These are phyloP conservation scores for Herpotrichia juniperi DNA, from an alignment of 2,329 filamentous ascomycete species.

Conservation along the genomic window DNA sequence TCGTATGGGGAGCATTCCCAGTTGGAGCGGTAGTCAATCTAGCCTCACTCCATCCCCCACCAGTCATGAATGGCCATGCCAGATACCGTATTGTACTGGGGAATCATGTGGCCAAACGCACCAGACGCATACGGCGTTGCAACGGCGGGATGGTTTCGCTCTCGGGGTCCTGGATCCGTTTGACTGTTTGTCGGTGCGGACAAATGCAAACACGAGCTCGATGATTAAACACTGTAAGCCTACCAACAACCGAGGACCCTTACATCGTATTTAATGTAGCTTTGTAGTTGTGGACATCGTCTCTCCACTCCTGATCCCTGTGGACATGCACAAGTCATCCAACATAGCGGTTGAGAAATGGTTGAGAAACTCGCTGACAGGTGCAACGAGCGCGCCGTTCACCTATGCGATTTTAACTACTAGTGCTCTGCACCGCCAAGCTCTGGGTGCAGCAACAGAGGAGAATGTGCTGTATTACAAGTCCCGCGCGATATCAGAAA, in stretches of 20 bases:
- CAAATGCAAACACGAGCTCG: constrained; percentile 21
- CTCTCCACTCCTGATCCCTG: constrained; percentile 29
- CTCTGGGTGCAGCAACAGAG: constrained; percentile 9
- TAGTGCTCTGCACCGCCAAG: constrained; percentile 28
- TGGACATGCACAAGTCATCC: constrained; percentile 31
- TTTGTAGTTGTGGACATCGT: constrained; percentile 27
- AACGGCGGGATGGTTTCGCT: constrained; percentile 16
- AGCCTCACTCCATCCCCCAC: constrained; percentile 18
- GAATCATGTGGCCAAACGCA: constrained; percentile 17
- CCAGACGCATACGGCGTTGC: constrained; percentile 6
- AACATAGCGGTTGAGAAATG: constrained; percentile 27
- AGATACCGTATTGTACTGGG: constrained; percentile 16
- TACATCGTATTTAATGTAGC: constrained; percentile 14
- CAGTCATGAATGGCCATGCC: constrained; percentile 20
- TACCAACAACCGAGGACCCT: background rate
- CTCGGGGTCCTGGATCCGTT: constrained; percentile 24
- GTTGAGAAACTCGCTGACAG: constrained; percentile 29
- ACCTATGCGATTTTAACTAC: constrained; percentile 37
- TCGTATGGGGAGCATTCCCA: constrained; percentile 20
- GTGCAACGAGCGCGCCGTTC: constrained; percentile 32
- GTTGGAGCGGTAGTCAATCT: constrained; percentile 15
- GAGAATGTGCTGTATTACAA: constrained; percentile 30
- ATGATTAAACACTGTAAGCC: constrained; percentile 38
- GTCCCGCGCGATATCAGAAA: constrained; percentile 30
- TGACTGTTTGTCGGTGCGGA: constrained; percentile 30